Base-by-base conservation (phyloP, 495 filamentous ascomycete genomes). In the Friedmanniomyces endolithicus region DNA sequence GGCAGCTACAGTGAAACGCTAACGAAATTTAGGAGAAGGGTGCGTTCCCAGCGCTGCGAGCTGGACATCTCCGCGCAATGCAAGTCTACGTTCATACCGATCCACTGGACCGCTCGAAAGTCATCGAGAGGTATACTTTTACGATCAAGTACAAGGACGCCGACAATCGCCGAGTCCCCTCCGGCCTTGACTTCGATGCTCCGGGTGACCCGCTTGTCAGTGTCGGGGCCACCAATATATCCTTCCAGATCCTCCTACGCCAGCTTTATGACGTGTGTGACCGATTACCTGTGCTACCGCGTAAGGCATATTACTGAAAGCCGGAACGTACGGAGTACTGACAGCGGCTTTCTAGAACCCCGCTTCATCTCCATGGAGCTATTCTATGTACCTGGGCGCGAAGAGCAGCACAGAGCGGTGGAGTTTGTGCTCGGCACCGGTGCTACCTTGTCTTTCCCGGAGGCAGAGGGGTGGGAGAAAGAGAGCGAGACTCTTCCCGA, bases 111-210 rank as follows among this genome's bases (percentile, higher is more conserved):
- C 59, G 55, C 9, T 4, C 40, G 25, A 53, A 51, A 27, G 69
- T 77, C 12, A 27, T 77, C 22, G 76, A 79, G 55, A 63, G 65
- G 2, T 79, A 79, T 55, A 75, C 72, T 0, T 78, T 78, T 59
- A 72, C 69, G 7, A 74, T 79, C 59, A 71, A 67, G 19, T 79
- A 77, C 16, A 44, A 57, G n/a, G 53, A 50, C 2, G 7, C 55
- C 6, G 52, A 60, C 1, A 50, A 63, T 31, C 40, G 60, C 6
- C 49, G 58, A n/a, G 61, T 48, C 24, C 52, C 74, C 20, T 57
- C 67, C 27, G 71, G 68, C 0, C 49, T 77, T 27, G 66, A 71
- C 23, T 57, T 72, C 14, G 53, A 67, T 14, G 63, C 68, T 12
- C 70, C 66, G 45, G 59, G 64, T 7, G 69, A 65, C 19, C 54